Percentiles rank a stretch among this genome's conserved stretches.
phyloP scores from a whole-genome alignment of 208 protist species.

The Leishmania guyanensis region DNA sequence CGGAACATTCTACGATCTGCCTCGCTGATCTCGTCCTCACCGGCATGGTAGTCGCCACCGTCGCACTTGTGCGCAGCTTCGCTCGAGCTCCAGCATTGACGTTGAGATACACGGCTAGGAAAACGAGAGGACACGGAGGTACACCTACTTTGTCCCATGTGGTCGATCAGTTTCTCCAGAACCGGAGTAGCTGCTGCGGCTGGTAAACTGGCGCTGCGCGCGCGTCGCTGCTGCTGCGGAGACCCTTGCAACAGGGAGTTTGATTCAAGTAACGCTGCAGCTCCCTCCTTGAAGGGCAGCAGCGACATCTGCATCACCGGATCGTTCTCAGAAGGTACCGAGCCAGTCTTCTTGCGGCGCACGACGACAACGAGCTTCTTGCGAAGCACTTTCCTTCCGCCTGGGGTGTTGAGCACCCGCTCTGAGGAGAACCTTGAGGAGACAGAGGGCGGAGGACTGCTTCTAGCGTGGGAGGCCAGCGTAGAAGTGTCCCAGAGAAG shows the following conservation, averaged over 20 bases:
- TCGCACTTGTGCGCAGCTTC: neutral
- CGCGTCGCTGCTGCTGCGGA: neutral
- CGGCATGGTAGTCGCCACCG: neutral
- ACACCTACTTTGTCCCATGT: slow-evolving; percentile 14
- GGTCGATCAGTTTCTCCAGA: slow-evolving; percentile 43
- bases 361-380: slow-evolving; percentile 64
- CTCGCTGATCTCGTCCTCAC: slow-evolving; percentile 8
- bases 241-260: neutral
- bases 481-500: slow-evolving; percentile 21
- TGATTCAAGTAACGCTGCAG: slow-evolving; percentile 12
- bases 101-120: neutral
- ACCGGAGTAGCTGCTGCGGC: neutral
- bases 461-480: neutral
- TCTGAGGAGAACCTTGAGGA: slow-evolving; percentile 5
- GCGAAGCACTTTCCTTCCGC: slow-evolving; percentile 39
- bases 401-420: neutral
- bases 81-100: neutral
- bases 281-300: slow-evolving; percentile 32
- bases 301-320: slow-evolving; percentile 39
- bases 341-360: slow-evolving; percentile 27
- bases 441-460: slow-evolving; percentile 1
- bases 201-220: neutral
- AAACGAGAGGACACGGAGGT: neutral
- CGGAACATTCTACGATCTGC: slow-evolving; percentile 35
- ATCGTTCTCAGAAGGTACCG: slow-evolving; percentile 38